Base-by-base conservation (phyloP, 129 eudicot genomes). In the Smallanthus sonchifolius region DNA sequence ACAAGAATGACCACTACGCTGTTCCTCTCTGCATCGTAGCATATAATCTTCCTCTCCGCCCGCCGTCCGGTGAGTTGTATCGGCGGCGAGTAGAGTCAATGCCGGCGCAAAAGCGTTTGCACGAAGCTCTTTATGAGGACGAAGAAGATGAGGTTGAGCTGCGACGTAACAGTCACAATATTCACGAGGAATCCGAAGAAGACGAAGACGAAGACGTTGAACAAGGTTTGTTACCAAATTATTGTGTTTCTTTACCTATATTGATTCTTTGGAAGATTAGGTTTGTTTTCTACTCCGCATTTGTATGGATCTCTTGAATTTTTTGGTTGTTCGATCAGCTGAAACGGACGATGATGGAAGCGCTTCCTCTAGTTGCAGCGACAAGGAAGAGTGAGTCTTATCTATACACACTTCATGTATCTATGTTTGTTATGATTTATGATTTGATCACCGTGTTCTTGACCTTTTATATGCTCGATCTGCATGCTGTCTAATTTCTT, bases 371-470 rank as follows among this genome's bases (percentile, higher is more conserved):
- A 81, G 85, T 60, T 66, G 32, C 24, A 86, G 74, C 30, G 92
- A 89, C 17, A 67, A 70, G 36, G 96, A 90, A 43, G 96, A 90
- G 93, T 90, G 68, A n/a, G n/a, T n/a, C n/a, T n/a, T n/a, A n/a
- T n/a, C n/a, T 24, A 82, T 70, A 59, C 36, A 11, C 72, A 6
- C 19, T 69, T 45, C 43, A 67, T 49, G 6, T 56, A 2, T 20
- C 15, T 79, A 10, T 79, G 65, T 76, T 76, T 73, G 77, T 35
- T 45, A 10, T 66, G 39, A 42, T 60, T 81, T 44, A 13, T 70
- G 62, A 40, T 75, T 55, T 75, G 52, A 49, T 51, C 54, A 51
- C 61, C 51, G 70, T 55, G 16, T 40, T 77, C 17, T 75, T 49
- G 57, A 76, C 80, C 28, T 43, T 66, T 37, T 45, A 28, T 10